Evolutionary conservation across 345 rosid species (phyloP), one percentile per base, ranked within the genome.

Genomic region (Brassica juncea): DNA sequence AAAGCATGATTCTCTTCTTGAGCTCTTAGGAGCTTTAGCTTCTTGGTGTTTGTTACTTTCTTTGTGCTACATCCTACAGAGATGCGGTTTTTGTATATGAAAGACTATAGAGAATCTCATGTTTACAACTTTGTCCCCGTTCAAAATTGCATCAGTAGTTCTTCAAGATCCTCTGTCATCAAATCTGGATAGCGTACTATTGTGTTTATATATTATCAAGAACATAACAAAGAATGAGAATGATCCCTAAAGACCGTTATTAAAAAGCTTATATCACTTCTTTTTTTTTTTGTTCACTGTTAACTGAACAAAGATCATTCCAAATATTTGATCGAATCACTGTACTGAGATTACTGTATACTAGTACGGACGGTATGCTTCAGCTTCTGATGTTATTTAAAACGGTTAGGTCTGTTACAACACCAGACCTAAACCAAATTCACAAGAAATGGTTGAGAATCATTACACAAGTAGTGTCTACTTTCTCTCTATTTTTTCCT

Each of bases 81-180:
- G 19, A 4, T 49, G 6, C 1, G 55, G 16, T 66, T 72, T 21
- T 72, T 60, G 77, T 72, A 72, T 72, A 72, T 78, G 63, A 72
- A 59, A 4, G 21, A 32, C 31, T 14, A 25, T 67, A 73, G 82
- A 57, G 62, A 47, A 8, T 44, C 68, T 58, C 62, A 31, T 71
- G 71, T 70, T 63, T 49, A 44, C 62, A 31, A 61, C 70, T 69
- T 49, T 47, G 9, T 61, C 63, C 28, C 47, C 25, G 54, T 19
- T 44, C 62, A 30, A 67, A 68, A 75, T 57, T 37, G 44, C 58
- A 67, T 52, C 42, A 75, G 58, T 15, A 57, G 42, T 28, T 74
- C 37, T 44, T 8, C 5, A 28, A 68, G 32, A 32, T 47, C 49
- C 5, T 35, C 6, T 27, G 4, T 57, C 14, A 55, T 71, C 71